These are phyloP conservation scores for Nemophila menziesii DNA, from an alignment of 257 asterid species.

Conservation along the genomic window DNA sequence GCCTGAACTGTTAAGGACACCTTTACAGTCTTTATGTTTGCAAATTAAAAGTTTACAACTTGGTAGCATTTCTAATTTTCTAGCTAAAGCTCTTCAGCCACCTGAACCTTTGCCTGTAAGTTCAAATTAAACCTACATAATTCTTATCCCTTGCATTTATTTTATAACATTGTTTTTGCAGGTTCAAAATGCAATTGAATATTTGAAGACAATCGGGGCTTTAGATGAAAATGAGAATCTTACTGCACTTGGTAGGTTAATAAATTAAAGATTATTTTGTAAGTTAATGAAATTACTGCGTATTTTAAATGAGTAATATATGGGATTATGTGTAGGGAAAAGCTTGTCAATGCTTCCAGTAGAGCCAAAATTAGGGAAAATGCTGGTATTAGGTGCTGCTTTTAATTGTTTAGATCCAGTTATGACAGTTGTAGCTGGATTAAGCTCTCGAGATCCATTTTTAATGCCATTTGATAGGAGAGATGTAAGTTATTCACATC, in stretches of 20 bases:
- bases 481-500: constrained; percentile 46
- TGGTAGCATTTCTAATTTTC: constrained; percentile 76
- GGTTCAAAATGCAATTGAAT: constrained; percentile 87
- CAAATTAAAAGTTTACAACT: constrained; percentile 92
- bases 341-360: constrained; percentile 85
- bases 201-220: constrained; percentile 81
- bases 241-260: constrained; percentile 63
- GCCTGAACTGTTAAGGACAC: constrained; percentile 96
- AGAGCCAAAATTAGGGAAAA: constrained; percentile 96
- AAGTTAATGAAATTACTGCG: constrained; percentile 4
- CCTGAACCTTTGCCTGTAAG: constrained; percentile 89
- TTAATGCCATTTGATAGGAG: constrained; percentile 88
- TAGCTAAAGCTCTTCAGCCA: constrained; percentile 80
- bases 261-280: neutral
- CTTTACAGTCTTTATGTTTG: constrained; percentile 86
- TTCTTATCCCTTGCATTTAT: neutral
- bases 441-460: constrained; percentile 88
- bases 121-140: neutral
- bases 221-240: constrained; percentile 77
- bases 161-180: constrained; percentile 25
- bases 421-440: constrained; percentile 85
- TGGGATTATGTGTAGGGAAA: constrained; percentile 44
- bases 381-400: constrained; percentile 68
- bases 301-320: constrained; percentile 8
- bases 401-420: constrained; percentile 80